Conservation (phyloP, 2,329 filamentous ascomycete genomes). For the Clonostachys chloroleuca region DNA sequence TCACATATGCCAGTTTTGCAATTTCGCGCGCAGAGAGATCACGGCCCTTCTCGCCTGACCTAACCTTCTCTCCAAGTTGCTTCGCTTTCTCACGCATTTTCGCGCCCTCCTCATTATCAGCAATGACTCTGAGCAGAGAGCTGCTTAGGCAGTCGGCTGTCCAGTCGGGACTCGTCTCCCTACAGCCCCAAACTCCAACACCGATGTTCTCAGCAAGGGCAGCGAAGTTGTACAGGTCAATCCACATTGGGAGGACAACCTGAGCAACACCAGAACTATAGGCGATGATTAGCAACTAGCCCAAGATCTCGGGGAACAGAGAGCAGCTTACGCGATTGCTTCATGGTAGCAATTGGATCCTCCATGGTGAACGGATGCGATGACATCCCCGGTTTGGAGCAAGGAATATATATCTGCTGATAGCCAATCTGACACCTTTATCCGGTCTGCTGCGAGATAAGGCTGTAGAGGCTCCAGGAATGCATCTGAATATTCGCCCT, state of each 20-base stretch:
- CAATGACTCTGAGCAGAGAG: slow-evolving; percentile 14
- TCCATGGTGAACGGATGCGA: slow-evolving; percentile 25
- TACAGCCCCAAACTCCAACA: slow-evolving; percentile 30
- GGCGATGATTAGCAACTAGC: neutral
- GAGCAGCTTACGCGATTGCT: slow-evolving; percentile 26
- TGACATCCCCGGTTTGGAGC: slow-evolving; percentile 19
- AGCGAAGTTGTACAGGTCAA: slow-evolving; percentile 37
- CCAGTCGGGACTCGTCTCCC: slow-evolving; percentile 17
- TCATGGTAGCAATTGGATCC: slow-evolving; percentile 32
- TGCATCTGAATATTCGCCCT: slow-evolving; percentile 3
- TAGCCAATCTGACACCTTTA: slow-evolving; percentile 13
- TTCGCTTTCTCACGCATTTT: slow-evolving; percentile 6
- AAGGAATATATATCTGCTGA: slow-evolving; percentile 16
- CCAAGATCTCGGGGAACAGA: neutral
- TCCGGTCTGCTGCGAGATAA: slow-evolving; percentile 4
- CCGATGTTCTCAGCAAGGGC: slow-evolving; percentile 31
- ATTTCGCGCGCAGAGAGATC: slow-evolving; percentile 1
- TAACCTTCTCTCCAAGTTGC: slow-evolving; percentile 2
- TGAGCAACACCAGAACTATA: slow-evolving; percentile 34
- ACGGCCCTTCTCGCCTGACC: neutral
- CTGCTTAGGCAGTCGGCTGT: slow-evolving; percentile 12
- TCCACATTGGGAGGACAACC: slow-evolving; percentile 36
- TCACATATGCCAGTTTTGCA: too few relatives aligned
- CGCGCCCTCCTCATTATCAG: slow-evolving; percentile 8
- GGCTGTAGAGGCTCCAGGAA: slow-evolving; percentile 3